Base-by-base conservation (phyloP, 371 early-diverging fungal genomes). In the Mucor velutinosus region DNA sequence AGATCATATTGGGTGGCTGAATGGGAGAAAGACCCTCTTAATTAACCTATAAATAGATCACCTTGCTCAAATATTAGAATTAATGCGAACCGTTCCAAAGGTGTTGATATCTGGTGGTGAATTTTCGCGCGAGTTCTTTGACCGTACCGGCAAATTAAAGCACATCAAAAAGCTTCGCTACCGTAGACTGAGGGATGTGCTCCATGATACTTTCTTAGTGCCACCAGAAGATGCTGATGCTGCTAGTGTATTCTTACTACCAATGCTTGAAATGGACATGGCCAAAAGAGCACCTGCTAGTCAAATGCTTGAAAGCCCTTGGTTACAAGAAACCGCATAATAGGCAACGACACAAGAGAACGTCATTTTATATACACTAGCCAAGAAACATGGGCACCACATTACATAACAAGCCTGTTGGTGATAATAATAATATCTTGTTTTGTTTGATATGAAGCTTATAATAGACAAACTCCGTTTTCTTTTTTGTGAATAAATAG, bases 51-150 rank as follows among this genome's bases (percentile, higher is more conserved):
- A 15, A 25, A 33, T 59, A 92, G 98, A 98, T 79, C 99, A 98
- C 76, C 76, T 98, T 59, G 98, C 97, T 0, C 97, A 97, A 79
- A 97, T 98, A 58, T 87, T 94, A 19, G 99, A 98, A 78, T 82
- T 97, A 21, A 78, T 97, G 56, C 97, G 95, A 15, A 82, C 78
- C 14, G 89, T 94, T 51, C 95, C 98, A 0, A 91, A 89, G 70
- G 77, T 84, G 35, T 72, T 96, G 33, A 88, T 90, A 1, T 79
- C 90, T 37, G 82, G 81, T 7, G 97, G 97, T 8, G 89, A 89
- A 73, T 93, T 89, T 71, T 90, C 91, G 7, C 65, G 76, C 33
- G 94, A 94, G 45, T 85, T 95, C 59, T 96, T 96, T 76, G 94
- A 89, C 68, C 82, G 90, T 5, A 83, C 89, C 64, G 89, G 89